Percentiles rank a stretch among this genome's conserved stretches.
Conservation (phyloP, 202 grass and related monocot genomes). For the Bolboschoenoplectus hybrid region DNA sequence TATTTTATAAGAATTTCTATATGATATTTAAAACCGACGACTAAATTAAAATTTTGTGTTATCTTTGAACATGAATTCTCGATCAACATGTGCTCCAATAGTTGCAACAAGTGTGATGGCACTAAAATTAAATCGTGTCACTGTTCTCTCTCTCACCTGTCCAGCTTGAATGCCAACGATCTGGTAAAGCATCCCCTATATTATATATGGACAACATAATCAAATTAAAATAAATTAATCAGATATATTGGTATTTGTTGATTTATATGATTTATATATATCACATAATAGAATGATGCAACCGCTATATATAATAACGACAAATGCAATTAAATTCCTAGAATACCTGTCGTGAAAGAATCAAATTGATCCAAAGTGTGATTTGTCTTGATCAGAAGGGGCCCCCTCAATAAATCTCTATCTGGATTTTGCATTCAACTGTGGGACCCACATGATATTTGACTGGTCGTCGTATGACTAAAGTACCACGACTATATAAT, state of each 20-base stretch:
- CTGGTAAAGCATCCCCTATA: neutral
- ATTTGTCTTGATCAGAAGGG: neutral
- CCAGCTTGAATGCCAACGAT: neutral
- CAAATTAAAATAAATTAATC: neutral
- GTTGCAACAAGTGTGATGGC: neutral
- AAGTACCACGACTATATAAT: neutral
- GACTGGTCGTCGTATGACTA: neutral
- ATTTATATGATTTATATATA: neutral
- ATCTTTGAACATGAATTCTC: too few relatives aligned
- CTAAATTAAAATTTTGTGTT: too few relatives aligned
- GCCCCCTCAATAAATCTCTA: neutral
- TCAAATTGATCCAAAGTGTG: slow-evolving; percentile 6
- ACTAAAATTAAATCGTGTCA: neutral
- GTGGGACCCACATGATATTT: neutral
- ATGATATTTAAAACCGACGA: too few relatives aligned
- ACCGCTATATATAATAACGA: neutral
- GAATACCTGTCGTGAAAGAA: slow-evolving; percentile 20
- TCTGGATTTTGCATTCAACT: slow-evolving; percentile 4
- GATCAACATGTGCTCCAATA: neutral
- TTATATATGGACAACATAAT: neutral
- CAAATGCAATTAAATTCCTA: neutral
- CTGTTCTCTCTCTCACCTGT: neutral
- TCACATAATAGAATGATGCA: neutral
- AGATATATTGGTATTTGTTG: neutral
- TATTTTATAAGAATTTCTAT: too few relatives aligned